Evolutionary conservation across 768 basidiomycete genomes (phyloP).

Genomic region (Tulasnella sp.): DNA sequence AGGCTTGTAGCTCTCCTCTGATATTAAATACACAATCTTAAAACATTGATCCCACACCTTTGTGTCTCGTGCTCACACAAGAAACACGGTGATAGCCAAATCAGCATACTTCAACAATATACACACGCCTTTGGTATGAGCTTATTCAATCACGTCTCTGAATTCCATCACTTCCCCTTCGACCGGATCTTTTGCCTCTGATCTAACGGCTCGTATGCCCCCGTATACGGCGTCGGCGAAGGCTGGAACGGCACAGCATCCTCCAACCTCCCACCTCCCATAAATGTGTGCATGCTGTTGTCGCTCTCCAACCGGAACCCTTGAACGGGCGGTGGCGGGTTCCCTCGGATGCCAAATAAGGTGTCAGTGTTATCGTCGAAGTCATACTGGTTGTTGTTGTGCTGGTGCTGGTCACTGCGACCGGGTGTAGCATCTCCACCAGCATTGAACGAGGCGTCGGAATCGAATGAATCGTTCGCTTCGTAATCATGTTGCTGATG

Average conservation of each 20-base stretch:
- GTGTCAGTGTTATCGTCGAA: conserved; percentile 6
- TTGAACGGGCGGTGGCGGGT: not conserved
- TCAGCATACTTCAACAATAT: no score
- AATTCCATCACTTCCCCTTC: no score
- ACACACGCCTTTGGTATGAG: no score
- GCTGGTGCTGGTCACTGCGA: not conserved
- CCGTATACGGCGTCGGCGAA: conserved; percentile 5
- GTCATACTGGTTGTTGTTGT: not conserved
- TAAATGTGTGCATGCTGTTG: conserved; percentile 1
- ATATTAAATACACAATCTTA: no score
- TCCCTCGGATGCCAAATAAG: conserved; percentile 7
- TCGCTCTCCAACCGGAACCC: conserved; percentile 5
- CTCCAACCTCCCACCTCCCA: conserved; percentile 1
- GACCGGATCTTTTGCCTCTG: not conserved
- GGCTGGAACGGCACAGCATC: conserved; percentile 1
- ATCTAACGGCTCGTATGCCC: conserved; percentile 4
- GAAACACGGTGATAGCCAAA: no score
- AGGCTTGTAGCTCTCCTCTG: no score
- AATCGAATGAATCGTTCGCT: conserved; percentile 9
- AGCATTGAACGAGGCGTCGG: conserved; percentile 7
- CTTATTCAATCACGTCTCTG: no score
- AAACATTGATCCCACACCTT: no score
- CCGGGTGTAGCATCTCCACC: not conserved
- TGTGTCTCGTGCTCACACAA: no score
- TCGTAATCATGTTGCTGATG: not conserved